phyloP scores from a whole-genome alignment of 176 grass and related monocot species.

The Paspalum vaginatum region DNA sequence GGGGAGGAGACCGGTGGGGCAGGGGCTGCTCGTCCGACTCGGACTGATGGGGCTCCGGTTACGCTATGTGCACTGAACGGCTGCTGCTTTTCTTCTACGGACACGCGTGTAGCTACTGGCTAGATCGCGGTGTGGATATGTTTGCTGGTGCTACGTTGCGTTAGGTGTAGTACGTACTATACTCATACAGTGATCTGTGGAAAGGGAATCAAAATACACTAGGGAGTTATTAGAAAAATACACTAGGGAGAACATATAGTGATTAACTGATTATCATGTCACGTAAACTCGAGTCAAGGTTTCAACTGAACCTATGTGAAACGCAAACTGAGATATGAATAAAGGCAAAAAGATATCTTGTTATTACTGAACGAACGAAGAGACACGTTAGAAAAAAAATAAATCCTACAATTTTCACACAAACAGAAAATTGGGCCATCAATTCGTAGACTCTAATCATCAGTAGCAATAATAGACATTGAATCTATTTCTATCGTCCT shows the following conservation, averaged over 20 bases:
- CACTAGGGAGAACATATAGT: background rate
- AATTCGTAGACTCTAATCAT: too few relatives aligned
- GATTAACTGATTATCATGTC: background rate
- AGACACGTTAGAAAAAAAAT: too few relatives aligned
- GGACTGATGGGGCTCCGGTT: slow-evolving; percentile 20
- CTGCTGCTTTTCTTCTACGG: background rate
- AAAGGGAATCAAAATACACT: background rate
- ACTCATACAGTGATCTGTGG: background rate
- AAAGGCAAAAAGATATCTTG: too few relatives aligned
- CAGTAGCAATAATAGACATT: too few relatives aligned
- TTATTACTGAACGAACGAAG: too few relatives aligned
- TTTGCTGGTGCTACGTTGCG: background rate
- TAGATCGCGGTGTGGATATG: background rate
- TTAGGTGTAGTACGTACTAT: background rate
- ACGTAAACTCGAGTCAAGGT: too few relatives aligned
- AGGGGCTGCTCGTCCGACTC: background rate
- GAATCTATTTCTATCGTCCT: too few relatives aligned
- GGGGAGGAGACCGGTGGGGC: slow-evolving; percentile 10
- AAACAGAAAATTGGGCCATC: too few relatives aligned
- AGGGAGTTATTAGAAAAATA: background rate
- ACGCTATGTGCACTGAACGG: slow-evolving; percentile 28
- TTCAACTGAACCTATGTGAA: too few relatives aligned
- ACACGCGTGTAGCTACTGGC: background rate
- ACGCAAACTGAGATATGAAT: too few relatives aligned
- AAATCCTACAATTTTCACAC: too few relatives aligned